Base-by-base conservation (phyloP, 331 rosid species). In the Malus hybrid region DNA sequence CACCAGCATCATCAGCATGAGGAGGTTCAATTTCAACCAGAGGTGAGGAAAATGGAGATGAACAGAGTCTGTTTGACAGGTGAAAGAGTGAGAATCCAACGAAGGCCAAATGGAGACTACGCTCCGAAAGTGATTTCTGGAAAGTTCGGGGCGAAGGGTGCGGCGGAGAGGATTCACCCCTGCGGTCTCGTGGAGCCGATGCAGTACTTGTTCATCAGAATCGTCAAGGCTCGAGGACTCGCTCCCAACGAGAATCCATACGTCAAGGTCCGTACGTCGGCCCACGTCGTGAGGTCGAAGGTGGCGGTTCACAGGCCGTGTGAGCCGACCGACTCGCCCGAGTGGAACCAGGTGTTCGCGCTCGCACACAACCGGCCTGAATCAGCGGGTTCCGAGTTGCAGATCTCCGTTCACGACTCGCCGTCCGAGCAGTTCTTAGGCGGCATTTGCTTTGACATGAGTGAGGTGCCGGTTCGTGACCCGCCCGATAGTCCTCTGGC, bases 401-500 rank as follows among this genome's bases (percentile, higher is more conserved):
- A 94, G 85, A 89, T 92, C 62, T 83, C 93, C 2, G 77, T 94
- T 19, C 85, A 90, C 90, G 97, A 94, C 82, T 66, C 69, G 10
- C 87, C 85, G 10, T 59, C 91, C 18, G 89, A 94, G 71, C 75
- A 79, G 13, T 92, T 88, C 52, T 84, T 94, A 14, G 97, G 98
- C 31, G 98, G 98, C 33, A 91, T 91, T 19, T 85, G 91, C 75
- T 88, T 93, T 10, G 90, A 87, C 79, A 93, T 91, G 20, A 85
- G 89, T 15, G 96, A 93, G 24, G 97, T 93, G 1, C 93, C 91
- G 0, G 86, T 88, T 0, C 90, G 98, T 22, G 93, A 90, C 50
- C 87, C 88, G 20, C 97, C 98, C 0, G 89, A 88, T 36, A 91
- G 91, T 31, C 97, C 98, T 7, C 64, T 88, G 31, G 97, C 97